Base-by-base conservation (phyloP, 495 filamentous ascomycete species). In the Hypomontagnella submonticulosa region DNA sequence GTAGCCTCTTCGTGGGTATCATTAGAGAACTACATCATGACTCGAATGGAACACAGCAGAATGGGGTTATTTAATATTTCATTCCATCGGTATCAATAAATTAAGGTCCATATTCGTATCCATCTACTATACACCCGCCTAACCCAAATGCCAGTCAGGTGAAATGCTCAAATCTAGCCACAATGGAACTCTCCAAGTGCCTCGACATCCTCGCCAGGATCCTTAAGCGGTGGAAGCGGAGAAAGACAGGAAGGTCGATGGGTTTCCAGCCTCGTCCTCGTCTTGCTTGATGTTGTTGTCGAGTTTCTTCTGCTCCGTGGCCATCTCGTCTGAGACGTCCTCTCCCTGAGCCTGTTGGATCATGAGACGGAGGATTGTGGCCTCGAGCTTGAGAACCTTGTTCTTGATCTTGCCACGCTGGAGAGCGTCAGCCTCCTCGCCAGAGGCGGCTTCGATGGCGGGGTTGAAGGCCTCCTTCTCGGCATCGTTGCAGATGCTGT, bases 381-480 rank as follows among this genome's bases (percentile, higher is more conserved):
- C 73, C 23, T 75, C 71, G 38, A 84, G 71, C 73, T 84, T 84
- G 36, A 84, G 67, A 57, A 84, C 78, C 74, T 84, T 84, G 74
- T 84, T 84, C 77, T 81, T 81, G 54, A 83, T 84, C 73, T 84
- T 84, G 64, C 81, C 81, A 23, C 79, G 80, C 74, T 82, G 77
- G 41, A 80, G 75, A 10, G 78, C 76, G 11, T 67, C 68, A 6
- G 75, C 70, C 6, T 49, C 72, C 13, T 69, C 73, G 8, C 75
- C 77, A 18, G 51, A 46, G 7, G 73, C 71, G 6, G 70, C 75
- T 12, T 75, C 75, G 42, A 80, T 79, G 20, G 75, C 75, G 4
- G 66, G 34, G 53, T 80, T 78, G 69, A 78, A 80, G 4, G 71
- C 76, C 1, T 73, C 72, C 4, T 64, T 63, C 47, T 75, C 80